phyloP scores from a whole-genome alignment of 345 rosid genomes.

The Gossypium rotundifolium region DNA sequence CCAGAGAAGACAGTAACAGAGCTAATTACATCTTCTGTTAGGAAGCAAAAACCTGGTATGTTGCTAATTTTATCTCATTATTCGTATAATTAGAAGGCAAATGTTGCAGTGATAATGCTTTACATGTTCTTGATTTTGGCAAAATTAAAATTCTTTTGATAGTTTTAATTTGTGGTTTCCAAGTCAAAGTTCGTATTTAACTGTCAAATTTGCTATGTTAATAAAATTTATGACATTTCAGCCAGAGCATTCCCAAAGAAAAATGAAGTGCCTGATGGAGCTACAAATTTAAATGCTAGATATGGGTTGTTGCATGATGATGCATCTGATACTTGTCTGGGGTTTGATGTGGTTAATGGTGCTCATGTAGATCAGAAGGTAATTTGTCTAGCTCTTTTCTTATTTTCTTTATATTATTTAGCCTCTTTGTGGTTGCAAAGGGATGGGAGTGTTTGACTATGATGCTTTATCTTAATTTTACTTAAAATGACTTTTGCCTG shows the following conservation, averaged over 20 bases:
- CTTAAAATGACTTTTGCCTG: neutral
- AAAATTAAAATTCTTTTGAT: neutral
- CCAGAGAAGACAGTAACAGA: conserved; percentile 44
- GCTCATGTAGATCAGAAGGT: conserved; percentile 38
- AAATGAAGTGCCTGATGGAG: conserved; percentile 25
- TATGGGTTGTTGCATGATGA: conserved; percentile 21
- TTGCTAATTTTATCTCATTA: neutral
- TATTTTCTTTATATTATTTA: neutral
- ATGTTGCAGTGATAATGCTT: neutral
- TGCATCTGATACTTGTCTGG: conserved; percentile 22
- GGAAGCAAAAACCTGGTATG: conserved; percentile 49
- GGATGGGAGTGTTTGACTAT: neutral
- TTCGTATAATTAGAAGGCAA: neutral
- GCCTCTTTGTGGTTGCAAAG: neutral
- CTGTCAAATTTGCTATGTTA: neutral
- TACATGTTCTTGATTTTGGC: neutral
- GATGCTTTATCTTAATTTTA: neutral
- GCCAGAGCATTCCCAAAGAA: conserved; percentile 36
- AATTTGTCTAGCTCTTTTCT: conserved; percentile 8
- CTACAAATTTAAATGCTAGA: conserved; percentile 25
- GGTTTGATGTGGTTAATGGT: conserved; percentile 23
- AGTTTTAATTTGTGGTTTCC: neutral
- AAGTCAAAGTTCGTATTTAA: neutral
- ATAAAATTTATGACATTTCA: conserved; percentile 18
- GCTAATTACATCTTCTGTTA: conserved; percentile 59